Base-by-base conservation (phyloP, 371 early-diverging fungal species). In the Neoconidiobolus thromboides region DNA sequence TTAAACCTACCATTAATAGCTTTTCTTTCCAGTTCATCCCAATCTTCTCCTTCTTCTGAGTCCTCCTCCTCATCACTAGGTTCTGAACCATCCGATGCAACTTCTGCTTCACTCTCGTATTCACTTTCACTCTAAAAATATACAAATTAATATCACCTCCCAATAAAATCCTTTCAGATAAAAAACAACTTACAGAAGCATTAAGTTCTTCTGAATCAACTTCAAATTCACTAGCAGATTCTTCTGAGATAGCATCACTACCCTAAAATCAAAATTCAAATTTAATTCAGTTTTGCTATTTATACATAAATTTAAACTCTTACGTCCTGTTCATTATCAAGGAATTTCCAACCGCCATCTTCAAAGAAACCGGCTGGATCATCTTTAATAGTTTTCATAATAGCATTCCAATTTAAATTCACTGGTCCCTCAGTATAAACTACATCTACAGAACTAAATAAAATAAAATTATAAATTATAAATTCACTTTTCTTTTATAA, bases 381-480 rank as follows among this genome's bases (percentile, higher is more conserved):
- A 43, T 92, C 87, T 64, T 89, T 87, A 53, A 99, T 87, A 0
- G 96, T 98, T 70, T 94, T 97, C 92, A 99, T 91, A 67, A 99
- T 97, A 69, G 86, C 87, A 9, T 83, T 72, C 99, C 99, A 99
- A 68, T 91, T 92, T 63, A 99, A 81, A 68, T 96, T 98, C 65
- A 95, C 87, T 1, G 91, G 91, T 3, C 98, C 98, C 72, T 99
- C 98, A 43, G 87, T 89, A 71, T 90, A 97, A 6, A 89, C 80
- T 41, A 99, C 86, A 68, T 99, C 96, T 54, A 91, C 86, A 7
- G 92, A 88, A 70, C 82, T 82, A n/a, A 26, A 26, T 26, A 26
- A 26, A 26, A 26, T 26, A 26, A 26, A 26, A 26, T 26, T 0
- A 26, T 26, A 26, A 26, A 26, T 26, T 26, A 26, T 26, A 26